Conservation (phyloP, 2,329 filamentous ascomycete species). For the Alternaria ventricosa region DNA sequence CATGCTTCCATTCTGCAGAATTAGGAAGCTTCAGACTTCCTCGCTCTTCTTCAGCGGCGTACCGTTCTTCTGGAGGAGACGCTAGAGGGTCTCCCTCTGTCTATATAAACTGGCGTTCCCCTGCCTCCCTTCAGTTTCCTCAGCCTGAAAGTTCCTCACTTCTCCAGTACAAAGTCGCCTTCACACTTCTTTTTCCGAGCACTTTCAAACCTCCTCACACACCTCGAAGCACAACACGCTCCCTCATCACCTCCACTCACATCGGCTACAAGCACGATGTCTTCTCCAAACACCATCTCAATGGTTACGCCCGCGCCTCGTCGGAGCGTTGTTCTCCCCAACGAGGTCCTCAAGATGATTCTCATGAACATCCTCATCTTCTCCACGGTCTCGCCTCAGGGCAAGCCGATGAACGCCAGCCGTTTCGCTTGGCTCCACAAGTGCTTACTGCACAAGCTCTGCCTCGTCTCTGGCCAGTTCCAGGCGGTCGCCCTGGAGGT, state of each 20-base stretch:
- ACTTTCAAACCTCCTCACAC: not conserved
- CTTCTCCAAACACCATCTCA: constrained; percentile 5
- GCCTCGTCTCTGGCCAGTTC: constrained; percentile 9
- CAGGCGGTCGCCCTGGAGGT: constrained; percentile 5
- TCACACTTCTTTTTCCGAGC: not conserved
- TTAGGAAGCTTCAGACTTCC: not conserved
- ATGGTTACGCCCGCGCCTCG: constrained; percentile 2
- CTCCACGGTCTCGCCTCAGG: not conserved
- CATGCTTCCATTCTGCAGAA: not conserved
- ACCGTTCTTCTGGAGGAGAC: not conserved
- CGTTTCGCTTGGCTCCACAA: constrained; percentile 5
- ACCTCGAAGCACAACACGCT: not conserved
- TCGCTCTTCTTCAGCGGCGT: not conserved
- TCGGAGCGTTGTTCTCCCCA: constrained; percentile 15
- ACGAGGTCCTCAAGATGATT: constrained; percentile 16
- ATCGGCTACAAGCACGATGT: constrained; percentile 2
- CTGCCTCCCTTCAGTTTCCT: not conserved
- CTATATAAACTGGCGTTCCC: constrained; percentile 1
- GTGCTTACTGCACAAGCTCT: constrained; percentile 18
- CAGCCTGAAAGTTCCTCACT: not conserved
- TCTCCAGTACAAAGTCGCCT: not conserved
- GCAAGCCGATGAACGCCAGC: constrained; percentile 2
- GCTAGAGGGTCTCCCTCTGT: not conserved
- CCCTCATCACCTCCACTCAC: not conserved
- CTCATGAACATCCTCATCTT: not conserved